A percentile compares a stretch with the other conserved stretches of the same genome.
Evolutionary conservation across 768 basidiomycete genomes (phyloP).

Genomic region (Psilocybe tampanensis): DNA sequence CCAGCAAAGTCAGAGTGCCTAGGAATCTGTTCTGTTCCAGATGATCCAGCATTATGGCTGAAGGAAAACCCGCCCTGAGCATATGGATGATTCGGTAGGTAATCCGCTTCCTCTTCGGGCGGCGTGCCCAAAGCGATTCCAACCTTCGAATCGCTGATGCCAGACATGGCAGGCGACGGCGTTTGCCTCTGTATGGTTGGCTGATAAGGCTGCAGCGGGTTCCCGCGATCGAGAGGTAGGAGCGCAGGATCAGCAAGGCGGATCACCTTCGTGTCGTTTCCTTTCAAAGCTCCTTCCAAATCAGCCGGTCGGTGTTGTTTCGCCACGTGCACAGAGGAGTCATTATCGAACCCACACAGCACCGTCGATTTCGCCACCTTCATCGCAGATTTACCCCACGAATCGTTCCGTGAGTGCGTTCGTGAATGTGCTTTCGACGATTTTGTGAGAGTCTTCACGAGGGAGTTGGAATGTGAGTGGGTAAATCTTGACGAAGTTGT

Average conservation of each 20-base stretch:
- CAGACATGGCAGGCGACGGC: constrained; percentile 27
- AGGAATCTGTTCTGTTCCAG: constrained; percentile 2
- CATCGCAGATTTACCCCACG: constrained; percentile 43
- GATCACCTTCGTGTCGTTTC: constrained; percentile 43
- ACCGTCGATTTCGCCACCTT: constrained; percentile 40
- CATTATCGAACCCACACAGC: constrained; percentile 25
- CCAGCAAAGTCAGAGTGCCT: constrained; percentile 36
- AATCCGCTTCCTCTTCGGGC: constrained; percentile 29
- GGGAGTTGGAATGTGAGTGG: constrained; percentile 40
- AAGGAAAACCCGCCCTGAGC: constrained; percentile 44
- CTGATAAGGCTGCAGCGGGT: constrained; percentile 1
- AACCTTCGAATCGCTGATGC: constrained; percentile 32
- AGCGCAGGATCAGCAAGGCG: constrained; percentile 45
- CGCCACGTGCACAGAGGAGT: constrained; percentile 4
- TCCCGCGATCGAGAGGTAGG: constrained; percentile 29
- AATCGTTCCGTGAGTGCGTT: constrained; percentile 44
- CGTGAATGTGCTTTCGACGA: constrained; percentile 38
- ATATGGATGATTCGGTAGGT: constrained; percentile 49
- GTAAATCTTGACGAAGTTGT: constrained; percentile 17
- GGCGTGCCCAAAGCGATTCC: constrained; percentile 41
- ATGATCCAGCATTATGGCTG: constrained; percentile 8
- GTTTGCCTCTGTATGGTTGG: constrained; percentile 11
- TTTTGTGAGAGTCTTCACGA: constrained; percentile 36
- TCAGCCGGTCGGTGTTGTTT: constrained; percentile 18
- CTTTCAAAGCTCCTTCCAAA: constrained; percentile 42